phyloP scores from a whole-genome alignment of 306 rosid genomes.

The Vigna trinervia region DNA sequence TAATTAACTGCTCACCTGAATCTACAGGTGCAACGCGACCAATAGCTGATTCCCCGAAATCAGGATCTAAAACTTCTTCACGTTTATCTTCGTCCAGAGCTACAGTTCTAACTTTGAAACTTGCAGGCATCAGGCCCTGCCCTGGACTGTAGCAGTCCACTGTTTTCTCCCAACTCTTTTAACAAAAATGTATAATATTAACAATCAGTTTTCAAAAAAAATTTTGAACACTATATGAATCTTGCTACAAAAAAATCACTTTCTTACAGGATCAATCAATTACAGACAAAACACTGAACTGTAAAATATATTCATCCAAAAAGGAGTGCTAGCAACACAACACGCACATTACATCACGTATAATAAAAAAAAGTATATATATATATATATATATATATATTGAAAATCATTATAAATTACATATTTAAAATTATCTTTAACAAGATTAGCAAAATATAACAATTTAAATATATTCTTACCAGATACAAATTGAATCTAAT shows the following conservation, averaged over 20 bases:
- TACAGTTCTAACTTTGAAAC: constrained; percentile 78
- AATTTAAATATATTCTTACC: too few relatives aligned
- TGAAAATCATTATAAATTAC: too few relatives aligned
- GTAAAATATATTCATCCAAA: not conserved
- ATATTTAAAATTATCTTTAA: too few relatives aligned
- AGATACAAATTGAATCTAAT: too few relatives aligned
- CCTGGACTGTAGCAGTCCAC: constrained; percentile 96
- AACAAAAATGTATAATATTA: constrained; percentile 12
- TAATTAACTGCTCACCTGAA: constrained; percentile 65
- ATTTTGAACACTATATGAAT: not conserved
- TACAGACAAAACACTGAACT: constrained; percentile 1
- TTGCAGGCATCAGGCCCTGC: constrained; percentile 96
- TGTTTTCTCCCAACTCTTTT: constrained; percentile 93
- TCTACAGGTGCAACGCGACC: constrained; percentile 99
- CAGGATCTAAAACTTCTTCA: constrained; percentile 93
- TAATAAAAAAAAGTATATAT: too few relatives aligned
- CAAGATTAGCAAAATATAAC: too few relatives aligned
- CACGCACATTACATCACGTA: too few relatives aligned
- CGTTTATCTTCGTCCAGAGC: constrained; percentile 70
- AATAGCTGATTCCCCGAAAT: constrained; percentile 97
- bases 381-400: too few relatives aligned
- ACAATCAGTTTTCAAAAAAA: constrained; percentile 16
- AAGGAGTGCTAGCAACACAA: not conserved
- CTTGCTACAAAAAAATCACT: constrained; percentile 2
- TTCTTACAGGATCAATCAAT: constrained; percentile 6